These are phyloP conservation scores for Sugiyamaella xylanicola DNA, from an alignment of 1,139 yeast genomes.

Conservation along the genomic window DNA sequence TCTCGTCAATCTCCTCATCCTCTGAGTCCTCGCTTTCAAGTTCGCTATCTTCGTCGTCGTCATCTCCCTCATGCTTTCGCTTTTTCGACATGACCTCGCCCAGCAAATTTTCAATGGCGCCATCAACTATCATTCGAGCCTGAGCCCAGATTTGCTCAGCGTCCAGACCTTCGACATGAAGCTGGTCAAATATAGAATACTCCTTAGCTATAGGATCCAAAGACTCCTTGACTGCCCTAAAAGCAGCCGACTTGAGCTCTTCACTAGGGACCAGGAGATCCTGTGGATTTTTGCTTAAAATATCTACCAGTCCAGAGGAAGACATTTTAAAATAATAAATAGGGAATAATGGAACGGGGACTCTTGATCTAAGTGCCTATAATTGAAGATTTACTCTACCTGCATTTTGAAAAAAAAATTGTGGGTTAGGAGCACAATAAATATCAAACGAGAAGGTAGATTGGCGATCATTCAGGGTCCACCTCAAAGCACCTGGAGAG, in stretches of 20 bases:
- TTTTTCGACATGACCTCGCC: slow-evolving; percentile 34
- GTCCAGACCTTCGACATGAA: slow-evolving; percentile 83
- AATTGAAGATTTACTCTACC: not conserved
- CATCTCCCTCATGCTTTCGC: slow-evolving; percentile 28
- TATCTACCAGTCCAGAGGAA: slow-evolving; percentile 23
- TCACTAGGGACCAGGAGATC: slow-evolving; percentile 37
- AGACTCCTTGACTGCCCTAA: slow-evolving; percentile 52
- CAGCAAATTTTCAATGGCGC: slow-evolving; percentile 60
- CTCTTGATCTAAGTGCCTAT: too few species aligned
- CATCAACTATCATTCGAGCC: slow-evolving; percentile 77
- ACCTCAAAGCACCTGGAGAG: too few species aligned
- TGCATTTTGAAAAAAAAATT: slow-evolving; percentile 6
- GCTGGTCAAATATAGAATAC: slow-evolving; percentile 75
- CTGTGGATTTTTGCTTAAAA: slow-evolving; percentile 35
- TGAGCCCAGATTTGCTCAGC: slow-evolving; percentile 95
- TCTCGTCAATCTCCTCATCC: slow-evolving; percentile 23
- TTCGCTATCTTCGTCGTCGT: slow-evolving; percentile 6
- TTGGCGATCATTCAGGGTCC: not conserved
- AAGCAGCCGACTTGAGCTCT: slow-evolving; percentile 36
- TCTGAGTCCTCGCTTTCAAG: slow-evolving; percentile 10
- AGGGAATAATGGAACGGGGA: too few species aligned
- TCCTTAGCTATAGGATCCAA: slow-evolving; percentile 67
- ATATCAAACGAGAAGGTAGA: not conserved
- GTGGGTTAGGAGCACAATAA: slow-evolving; percentile 9
- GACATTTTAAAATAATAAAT: slow-evolving; percentile 3